Evolutionary conservation across 2,329 filamentous ascomycete genomes (phyloP), one percentile per base, ranked within the genome.

Genomic region (Trichoderma cornu-damae): DNA sequence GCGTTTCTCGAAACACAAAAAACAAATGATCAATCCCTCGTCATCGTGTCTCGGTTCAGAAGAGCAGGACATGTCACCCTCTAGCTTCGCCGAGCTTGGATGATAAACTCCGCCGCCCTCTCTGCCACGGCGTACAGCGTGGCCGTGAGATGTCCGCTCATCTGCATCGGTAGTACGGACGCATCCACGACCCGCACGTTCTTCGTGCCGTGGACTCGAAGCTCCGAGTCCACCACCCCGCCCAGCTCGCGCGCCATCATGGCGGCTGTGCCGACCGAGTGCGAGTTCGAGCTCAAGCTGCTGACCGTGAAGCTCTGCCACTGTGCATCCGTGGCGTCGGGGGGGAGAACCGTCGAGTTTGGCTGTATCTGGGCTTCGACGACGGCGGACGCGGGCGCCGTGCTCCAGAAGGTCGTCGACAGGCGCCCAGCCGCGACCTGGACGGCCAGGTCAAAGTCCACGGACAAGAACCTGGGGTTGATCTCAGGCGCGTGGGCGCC

Each of bases 361-460:
- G 53, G 44, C 9, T 35, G 24, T 2, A 40, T 12, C 37, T 59
- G 24, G 3, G n/a, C 42, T 4, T 30, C 48, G 14, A 60, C 22
- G 11, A 58, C n/a, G 18, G 42, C 38, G 12, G 46, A 54, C 8
- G 52, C 24, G 3, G 69, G 71, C 18, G 59, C 37, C 3, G 68
- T 68, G n/a, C 62, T 32, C 67, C 68, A 75, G 38, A 73, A 67
- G 7, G 47, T 51, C 30, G 66, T 65, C 2, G 68, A 65, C 22
- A 69, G 52, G 14, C 69, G 69, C 0, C 67, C 70, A 0, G 68
- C 56, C 0, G 60, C 65, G 0, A 69, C 62, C 57, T 69, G 73
- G 4, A 72, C 75, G 67, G 83, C 80, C 43, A 85, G 65, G 63
- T 85, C 83, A 30, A 83, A 73, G 6, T 79, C 77, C 60, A 83